Conservation (phyloP, 2,329 filamentous ascomycete species). For the Cladosporium colombiae region DNA sequence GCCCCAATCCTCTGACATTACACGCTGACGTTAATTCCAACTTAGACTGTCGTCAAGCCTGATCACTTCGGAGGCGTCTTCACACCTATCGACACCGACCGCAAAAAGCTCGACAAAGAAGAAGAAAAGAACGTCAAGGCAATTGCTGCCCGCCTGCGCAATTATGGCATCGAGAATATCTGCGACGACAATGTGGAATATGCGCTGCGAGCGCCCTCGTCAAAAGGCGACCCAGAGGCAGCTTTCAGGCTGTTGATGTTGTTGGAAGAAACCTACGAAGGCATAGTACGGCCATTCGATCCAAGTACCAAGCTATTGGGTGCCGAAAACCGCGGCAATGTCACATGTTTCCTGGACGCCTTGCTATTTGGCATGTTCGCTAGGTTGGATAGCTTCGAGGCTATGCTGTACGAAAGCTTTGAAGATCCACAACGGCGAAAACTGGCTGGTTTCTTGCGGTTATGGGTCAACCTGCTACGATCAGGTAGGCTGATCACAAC, state of each 20-base stretch:
- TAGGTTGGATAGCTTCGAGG: conserved; percentile 85
- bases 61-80: conserved; percentile 67
- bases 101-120: conserved; percentile 58
- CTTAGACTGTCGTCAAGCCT: conserved; percentile 35
- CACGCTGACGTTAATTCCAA: background rate
- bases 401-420: conserved; percentile 80
- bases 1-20: background rate
- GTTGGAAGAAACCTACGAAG: conserved; percentile 77
- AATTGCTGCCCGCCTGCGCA: conserved; percentile 54
- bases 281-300: conserved; percentile 74
- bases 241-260: conserved; percentile 76
- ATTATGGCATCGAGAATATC: conserved; percentile 57
- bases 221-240: conserved; percentile 69
- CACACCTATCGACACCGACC: conserved; percentile 54
- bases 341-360: conserved; percentile 94
- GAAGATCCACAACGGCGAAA: conserved; percentile 71
- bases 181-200: conserved; percentile 64
- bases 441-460: conserved; percentile 73
- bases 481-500: conserved; percentile 80
- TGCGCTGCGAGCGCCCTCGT: conserved; percentile 62
- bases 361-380: conserved; percentile 96
- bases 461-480: conserved; percentile 93
- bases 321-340: conserved; percentile 78
- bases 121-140: conserved; percentile 58
- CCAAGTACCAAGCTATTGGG: conserved; percentile 73